Evolutionary conservation across 2,329 filamentous ascomycete genomes (phyloP).

Genomic region (Paecilomyces sp.): DNA sequence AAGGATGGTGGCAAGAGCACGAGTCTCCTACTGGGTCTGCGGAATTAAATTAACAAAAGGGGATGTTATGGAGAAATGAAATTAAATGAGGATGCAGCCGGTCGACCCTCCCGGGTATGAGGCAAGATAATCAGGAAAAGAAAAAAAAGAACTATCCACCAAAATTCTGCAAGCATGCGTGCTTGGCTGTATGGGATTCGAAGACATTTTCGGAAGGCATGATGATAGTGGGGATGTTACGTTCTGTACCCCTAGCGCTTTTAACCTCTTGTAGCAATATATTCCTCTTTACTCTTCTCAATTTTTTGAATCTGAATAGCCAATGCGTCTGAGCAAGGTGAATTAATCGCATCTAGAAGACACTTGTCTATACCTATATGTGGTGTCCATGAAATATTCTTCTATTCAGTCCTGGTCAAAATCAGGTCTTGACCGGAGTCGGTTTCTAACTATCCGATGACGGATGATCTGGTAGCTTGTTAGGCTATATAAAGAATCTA

Average conservation of each 20-base stretch:
- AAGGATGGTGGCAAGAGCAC: conserved; percentile 56
- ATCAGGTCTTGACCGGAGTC: too few species aligned
- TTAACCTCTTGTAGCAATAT: neutral
- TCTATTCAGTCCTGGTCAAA: too few species aligned
- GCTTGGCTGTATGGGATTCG: neutral
- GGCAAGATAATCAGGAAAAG: conserved; percentile 4
- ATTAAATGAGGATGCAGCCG: neutral
- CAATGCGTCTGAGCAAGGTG: neutral
- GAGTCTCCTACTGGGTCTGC: conserved; percentile 61
- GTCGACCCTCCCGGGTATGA: neutral
- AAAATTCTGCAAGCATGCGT: neutral
- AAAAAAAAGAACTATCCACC: neutral
- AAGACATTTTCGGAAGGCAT: neutral
- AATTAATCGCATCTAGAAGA: neutral
- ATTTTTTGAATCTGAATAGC: neutral
- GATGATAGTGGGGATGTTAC: neutral
- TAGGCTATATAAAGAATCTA: too few species aligned
- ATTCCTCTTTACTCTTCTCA: neutral
- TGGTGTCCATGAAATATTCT: too few species aligned
- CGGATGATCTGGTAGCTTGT: too few species aligned
- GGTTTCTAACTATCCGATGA: too few species aligned
- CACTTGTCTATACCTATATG: too few species aligned
- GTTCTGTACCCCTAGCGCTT: neutral
- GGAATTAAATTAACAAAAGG: conserved; percentile 34
- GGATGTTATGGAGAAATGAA: neutral